Base-by-base conservation (phyloP, 192 early-diverging fungal genomes). In the Coemansia guatemalensis region DNA sequence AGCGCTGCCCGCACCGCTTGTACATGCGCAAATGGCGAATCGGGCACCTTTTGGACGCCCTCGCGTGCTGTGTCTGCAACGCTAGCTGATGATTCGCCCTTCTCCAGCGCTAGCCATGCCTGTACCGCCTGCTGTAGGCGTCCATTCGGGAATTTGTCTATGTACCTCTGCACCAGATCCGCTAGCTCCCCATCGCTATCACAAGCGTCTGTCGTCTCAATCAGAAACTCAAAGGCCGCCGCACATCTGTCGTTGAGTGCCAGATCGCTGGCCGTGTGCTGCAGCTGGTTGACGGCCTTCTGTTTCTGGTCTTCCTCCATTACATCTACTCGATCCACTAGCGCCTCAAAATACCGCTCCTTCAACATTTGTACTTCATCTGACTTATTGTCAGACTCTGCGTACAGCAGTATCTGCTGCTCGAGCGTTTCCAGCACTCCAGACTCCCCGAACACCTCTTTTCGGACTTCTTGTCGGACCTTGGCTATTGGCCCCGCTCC, bases 401-500 rank as follows among this genome's bases (percentile, higher is more conserved):
- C 27, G 41, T 61, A 41, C 30, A 54, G 50, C 27, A 25, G 53
- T 17, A 74, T 50, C 41, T 74, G 62, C 56, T 60, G 62, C 23
- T 53, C 53, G 9, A 78, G 50, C 11, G 75, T 78, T 4, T 58
- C 49, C 22, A 78, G 63, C 21, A 87, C 62, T 44, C 85, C 73
- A 0, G 90, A 92, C 35, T 78, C 67, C 8, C 50, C 70, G 58
- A 82, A 87, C 12, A 93, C 80, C 51, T 97, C 93, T 0, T 64
- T 69, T 54, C 86, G 82, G 1, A 94, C 90, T 32, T 86, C 79
- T 1, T 69, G 62, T 21, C 83, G 74, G 23, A 95, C 79, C 22
- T 78, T 80, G 14, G 73, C 68, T 1, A 84, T 64, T 1, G 91
- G 82, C 6, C 87, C 89, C 0, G 91, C 88, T 18, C 84, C 85